Evolutionary conservation across 345 rosid genomes (phyloP).

Genomic region (Corchorus capsularis): DNA sequence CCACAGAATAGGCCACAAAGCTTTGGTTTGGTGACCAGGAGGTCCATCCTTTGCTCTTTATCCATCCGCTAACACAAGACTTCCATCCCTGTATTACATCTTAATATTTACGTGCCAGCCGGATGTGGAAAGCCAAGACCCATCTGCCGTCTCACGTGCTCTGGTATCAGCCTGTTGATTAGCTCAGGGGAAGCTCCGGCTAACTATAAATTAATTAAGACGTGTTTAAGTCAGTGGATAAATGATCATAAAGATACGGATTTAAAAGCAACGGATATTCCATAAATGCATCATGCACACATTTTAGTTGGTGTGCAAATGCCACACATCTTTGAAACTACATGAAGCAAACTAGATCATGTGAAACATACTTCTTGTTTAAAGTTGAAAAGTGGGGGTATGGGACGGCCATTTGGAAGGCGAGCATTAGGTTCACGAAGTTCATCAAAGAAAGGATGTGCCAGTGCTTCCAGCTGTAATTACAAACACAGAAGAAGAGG

Average conservation of each 20-base stretch:
- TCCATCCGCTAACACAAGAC: neutral
- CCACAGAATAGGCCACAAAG: neutral
- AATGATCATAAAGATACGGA: neutral
- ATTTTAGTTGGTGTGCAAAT: neutral
- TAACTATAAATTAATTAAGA: constrained; percentile 38
- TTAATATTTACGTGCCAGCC: constrained; percentile 35
- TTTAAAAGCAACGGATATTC: neutral
- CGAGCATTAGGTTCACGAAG: constrained; percentile 79
- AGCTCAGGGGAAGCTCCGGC: constrained; percentile 72
- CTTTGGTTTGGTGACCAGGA: neutral
- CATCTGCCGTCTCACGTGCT: constrained; percentile 54
- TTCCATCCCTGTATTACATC: neutral
- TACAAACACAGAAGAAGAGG: constrained; percentile 3
- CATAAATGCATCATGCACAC: neutral
- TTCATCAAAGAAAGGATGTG: constrained; percentile 84
- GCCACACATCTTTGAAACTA: neutral
- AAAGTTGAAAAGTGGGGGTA: constrained; percentile 74
- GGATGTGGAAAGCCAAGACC: constrained; percentile 40
- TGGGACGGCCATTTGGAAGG: constrained; percentile 68
- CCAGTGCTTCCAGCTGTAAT: constrained; percentile 75
- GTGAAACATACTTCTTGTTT: constrained; percentile 56
- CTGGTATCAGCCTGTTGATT: constrained; percentile 69
- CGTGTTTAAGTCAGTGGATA: neutral
- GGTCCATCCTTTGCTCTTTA: neutral
- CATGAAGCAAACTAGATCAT: neutral